Evolutionary conservation across 148 eudicot genomes (phyloP), one percentile per base, ranked within the genome.

Genomic region (Fallopia convolvulus): DNA sequence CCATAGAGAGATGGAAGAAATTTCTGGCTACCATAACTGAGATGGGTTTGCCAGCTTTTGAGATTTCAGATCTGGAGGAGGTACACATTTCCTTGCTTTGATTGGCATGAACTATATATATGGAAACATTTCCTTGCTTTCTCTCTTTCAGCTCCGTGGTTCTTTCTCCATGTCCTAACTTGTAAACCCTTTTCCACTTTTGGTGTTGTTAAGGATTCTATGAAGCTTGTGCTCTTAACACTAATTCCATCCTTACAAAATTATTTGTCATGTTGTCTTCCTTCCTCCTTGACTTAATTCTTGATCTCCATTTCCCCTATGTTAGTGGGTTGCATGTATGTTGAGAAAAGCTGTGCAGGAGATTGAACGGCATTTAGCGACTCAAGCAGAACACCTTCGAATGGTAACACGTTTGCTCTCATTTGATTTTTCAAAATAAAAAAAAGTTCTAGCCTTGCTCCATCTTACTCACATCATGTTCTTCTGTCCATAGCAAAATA

Each of bases 331-430:
- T 40, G 97, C 93, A n/a, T 86, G 90, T 85, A 82, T 95, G 61
- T 76, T 95, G 83, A 87, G 99, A 79, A 95, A 93, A 85, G 97
- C 93, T 26, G 91, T 95, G 83, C 97, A 90, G 86, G 99, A 95
- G 87, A 91, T 95, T 63, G 99, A 95, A 81, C 80, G 94, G 55
- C 89, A 98, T 74, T 86, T 95, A 78, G 86, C 91, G 77, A 95
- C 97, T 82, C 97, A 95, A 84, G 94, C 93, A 49, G 97, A 93
- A 58, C 97, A 95, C 81, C 80, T 95, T 42, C 88, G 89, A 82
- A 91, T 92, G 77, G 99, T 93, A 93, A 87, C 74, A 60, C 55
- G 66, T 41, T 79, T 71, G n/a, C 21, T 33, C 10, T 68, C 72
- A 18, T 26, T n/a, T 48, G 6, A 12, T 30, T 33, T 44, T 21